phyloP scores from a whole-genome alignment of 1,284 basidiomycete species.

The Cutaneotrichosporon daszewskae region DNA sequence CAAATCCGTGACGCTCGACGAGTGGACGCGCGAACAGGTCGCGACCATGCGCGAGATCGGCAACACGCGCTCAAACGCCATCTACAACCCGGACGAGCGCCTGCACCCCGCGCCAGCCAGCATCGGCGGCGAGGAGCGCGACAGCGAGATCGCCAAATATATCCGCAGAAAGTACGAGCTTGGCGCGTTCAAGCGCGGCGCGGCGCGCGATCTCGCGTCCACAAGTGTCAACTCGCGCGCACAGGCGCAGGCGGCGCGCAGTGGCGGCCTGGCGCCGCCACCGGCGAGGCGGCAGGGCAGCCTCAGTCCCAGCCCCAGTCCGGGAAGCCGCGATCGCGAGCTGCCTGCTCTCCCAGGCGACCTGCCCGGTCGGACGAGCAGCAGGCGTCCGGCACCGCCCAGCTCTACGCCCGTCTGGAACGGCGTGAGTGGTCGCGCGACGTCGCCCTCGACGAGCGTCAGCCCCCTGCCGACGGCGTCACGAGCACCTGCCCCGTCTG shows the following conservation, averaged over 20 bases:
- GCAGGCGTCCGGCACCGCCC: too few relatives aligned
- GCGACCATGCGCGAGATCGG: constrained; percentile 34
- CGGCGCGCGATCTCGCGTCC: constrained; percentile 8
- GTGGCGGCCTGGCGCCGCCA: not conserved
- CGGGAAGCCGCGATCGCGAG: constrained; percentile 1
- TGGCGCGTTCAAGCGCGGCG: constrained; percentile 35
- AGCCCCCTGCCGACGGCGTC: not conserved
- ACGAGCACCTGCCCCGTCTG: not conserved
- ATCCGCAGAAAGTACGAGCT: constrained; percentile 46
- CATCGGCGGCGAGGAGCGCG: constrained; percentile 34
- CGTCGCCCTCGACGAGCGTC: not conserved
- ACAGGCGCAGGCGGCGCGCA: constrained; percentile 8
- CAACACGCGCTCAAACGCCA: constrained; percentile 37
- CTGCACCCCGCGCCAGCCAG: constrained; percentile 37
- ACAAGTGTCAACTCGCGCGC: constrained; percentile 12
- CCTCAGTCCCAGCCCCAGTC: not conserved
- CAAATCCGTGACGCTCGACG: constrained; percentile 46
- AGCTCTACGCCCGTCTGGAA: constrained; percentile 1
- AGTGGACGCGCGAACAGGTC: constrained; percentile 45
- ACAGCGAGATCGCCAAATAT: constrained; percentile 44
- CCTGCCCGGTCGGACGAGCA: not conserved
- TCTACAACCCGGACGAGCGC: constrained; percentile 43
- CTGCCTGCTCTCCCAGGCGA: constrained; percentile 1
- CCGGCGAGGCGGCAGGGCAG: not conserved
- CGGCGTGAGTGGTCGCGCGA: not conserved